phyloP scores from a whole-genome alignment of 2,329 filamentous ascomycete species.

The Camillea tinctor region DNA sequence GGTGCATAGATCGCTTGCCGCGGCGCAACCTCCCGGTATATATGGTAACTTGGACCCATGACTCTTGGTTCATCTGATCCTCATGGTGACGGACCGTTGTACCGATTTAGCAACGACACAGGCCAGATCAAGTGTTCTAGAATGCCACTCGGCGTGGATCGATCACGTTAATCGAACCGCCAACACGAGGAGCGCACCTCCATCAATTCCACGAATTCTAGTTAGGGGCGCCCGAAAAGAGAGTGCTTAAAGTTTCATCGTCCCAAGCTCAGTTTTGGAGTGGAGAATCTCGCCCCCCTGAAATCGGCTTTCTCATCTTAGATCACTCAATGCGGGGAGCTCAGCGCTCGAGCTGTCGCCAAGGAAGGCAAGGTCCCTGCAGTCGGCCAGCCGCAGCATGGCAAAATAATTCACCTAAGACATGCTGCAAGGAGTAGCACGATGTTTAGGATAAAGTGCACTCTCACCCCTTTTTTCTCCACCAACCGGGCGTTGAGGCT shows the following conservation, averaged over 20 bases:
- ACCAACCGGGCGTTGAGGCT: background rate
- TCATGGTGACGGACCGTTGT: background rate
- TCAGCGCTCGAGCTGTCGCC: background rate
- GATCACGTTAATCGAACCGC: background rate
- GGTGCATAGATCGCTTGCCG: background rate
- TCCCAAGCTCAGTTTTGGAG: background rate
- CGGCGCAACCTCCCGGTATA: background rate
- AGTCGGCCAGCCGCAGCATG: background rate
- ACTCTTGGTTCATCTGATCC: background rate
- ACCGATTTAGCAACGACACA: background rate
- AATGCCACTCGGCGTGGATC: background rate
- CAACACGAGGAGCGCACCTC: background rate
- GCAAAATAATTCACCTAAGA: background rate
- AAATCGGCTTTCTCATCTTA: background rate
- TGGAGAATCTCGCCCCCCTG: background rate
- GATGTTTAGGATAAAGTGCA: background rate
- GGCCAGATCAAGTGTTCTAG: background rate
- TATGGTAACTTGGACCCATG: background rate
- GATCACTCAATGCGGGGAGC: background rate
- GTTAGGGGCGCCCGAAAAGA: background rate
- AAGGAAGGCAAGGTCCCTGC: background rate
- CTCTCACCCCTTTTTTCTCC: background rate
- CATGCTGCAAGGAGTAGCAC: background rate
- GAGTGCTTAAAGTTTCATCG: background rate
- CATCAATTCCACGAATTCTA: background rate